Conservation (phyloP, 2,329 filamentous ascomycete genomes). For the Shiraia sp. region DNA sequence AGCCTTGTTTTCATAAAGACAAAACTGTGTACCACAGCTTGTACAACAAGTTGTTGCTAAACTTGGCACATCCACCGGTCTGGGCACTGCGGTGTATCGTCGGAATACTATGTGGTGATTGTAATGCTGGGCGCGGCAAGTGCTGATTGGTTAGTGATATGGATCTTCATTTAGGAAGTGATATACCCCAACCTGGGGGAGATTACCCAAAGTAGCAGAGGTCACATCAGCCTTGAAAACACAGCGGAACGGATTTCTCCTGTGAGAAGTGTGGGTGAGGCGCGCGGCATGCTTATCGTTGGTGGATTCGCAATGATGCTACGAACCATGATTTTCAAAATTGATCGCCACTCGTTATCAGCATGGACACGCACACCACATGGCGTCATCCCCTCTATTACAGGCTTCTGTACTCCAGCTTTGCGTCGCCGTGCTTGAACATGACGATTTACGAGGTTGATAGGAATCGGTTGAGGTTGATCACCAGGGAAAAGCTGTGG, state of each 20-base stretch:
- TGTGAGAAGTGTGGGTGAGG: too few species aligned
- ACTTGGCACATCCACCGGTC: constrained; percentile 11
- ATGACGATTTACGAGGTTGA: constrained; percentile 5
- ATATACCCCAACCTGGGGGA: constrained; percentile 14
- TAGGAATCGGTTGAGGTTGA: constrained; percentile 2
- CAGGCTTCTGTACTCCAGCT: not conserved
- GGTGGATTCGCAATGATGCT: too few species aligned
- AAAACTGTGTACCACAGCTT: constrained; percentile 2
- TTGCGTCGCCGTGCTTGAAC: constrained; percentile 1
- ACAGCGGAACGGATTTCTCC: too few species aligned
- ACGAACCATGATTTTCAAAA: too few species aligned
- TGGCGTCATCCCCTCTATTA: too few species aligned
- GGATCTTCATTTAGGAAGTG: constrained; percentile 26
- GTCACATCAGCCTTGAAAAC: constrained; percentile 1
- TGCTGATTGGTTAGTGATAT: constrained; percentile 22
- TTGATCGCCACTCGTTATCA: too few species aligned
- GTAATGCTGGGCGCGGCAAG: constrained; percentile 1
- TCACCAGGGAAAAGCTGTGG: not conserved
- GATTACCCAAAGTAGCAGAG: constrained; percentile 13
- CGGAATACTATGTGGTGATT: constrained; percentile 28
- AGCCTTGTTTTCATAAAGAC: constrained; percentile 7
- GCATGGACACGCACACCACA: too few species aligned
- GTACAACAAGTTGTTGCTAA: constrained; percentile 14
- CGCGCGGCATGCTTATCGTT: too few species aligned
- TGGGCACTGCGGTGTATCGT: constrained; percentile 9